These are phyloP conservation scores for Fusarium sp. DNA, from an alignment of 2,329 filamentous ascomycete species.

Conservation along the genomic window DNA sequence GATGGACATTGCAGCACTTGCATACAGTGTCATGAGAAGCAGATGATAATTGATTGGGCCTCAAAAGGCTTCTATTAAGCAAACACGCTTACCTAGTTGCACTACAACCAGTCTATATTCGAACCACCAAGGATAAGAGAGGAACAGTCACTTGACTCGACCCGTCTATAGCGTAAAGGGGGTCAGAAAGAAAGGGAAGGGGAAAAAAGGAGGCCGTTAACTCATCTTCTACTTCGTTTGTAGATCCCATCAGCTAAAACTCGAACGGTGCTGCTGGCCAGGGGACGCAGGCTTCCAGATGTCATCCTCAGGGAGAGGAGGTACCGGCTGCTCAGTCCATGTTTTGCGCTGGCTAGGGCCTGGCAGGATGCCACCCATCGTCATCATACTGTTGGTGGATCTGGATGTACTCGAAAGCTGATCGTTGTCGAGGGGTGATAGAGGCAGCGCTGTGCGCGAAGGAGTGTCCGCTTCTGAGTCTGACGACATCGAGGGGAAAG, in stretches of 20 bases:
- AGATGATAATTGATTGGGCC: neutral
- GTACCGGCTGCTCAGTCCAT: neutral
- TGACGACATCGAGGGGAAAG: neutral
- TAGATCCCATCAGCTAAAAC: neutral
- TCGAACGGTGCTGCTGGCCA: neutral
- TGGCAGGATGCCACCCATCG: neutral
- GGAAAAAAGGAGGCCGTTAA: neutral
- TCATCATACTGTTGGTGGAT: neutral
- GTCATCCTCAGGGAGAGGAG: neutral
- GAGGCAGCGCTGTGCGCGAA: neutral
- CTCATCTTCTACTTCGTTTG: neutral
- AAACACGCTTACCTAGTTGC: neutral
- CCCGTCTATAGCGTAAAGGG: neutral
- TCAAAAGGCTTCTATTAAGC: neutral
- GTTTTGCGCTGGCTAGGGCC: neutral
- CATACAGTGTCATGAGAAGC: neutral
- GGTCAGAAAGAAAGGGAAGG: neutral
- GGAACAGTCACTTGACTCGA: neutral
- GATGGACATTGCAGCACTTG: neutral
- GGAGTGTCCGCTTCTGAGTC: neutral
- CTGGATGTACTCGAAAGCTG: neutral
- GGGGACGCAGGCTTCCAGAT: neutral
- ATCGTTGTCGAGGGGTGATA: neutral
- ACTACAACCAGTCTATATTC: neutral
- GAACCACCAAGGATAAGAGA: neutral